Evolutionary conservation across 2,329 filamentous ascomycete species (phyloP).

Genomic region (Rutstroemia sp.): DNA sequence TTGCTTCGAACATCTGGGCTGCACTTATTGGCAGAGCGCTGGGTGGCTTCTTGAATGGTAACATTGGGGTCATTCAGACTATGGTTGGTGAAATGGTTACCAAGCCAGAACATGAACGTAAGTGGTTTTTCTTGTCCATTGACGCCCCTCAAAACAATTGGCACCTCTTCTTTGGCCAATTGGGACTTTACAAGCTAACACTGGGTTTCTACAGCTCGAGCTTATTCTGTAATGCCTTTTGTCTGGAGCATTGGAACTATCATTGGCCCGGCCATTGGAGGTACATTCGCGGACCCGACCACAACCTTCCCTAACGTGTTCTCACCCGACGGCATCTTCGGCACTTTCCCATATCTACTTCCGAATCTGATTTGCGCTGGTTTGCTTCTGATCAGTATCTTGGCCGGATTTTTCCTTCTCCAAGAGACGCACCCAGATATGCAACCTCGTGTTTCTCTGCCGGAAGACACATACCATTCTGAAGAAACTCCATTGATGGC

Average conservation of each 20-base stretch:
- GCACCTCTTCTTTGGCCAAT: not conserved
- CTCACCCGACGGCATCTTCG: constrained; percentile 61
- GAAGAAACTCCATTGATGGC: constrained; percentile 61
- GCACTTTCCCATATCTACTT: constrained; percentile 75
- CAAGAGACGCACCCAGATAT: constrained; percentile 86
- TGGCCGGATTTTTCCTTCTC: constrained; percentile 72
- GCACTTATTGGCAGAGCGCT: constrained; percentile 69
- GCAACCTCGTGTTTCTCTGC: constrained; percentile 45
- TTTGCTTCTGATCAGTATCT: constrained; percentile 70
- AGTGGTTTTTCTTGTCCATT: not conserved
- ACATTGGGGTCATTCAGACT: constrained; percentile 76
- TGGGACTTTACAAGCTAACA: not conserved
- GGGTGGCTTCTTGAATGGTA: constrained; percentile 81
- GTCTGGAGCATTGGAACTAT: constrained; percentile 90
- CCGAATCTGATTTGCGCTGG: constrained; percentile 78
- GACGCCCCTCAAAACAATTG: not conserved
- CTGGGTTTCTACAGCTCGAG: constrained; percentile 42
- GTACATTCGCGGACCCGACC: constrained; percentile 74
- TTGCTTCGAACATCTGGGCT: constrained; percentile 77
- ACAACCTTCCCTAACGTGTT: constrained; percentile 67
- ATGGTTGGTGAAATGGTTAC: constrained; percentile 87
- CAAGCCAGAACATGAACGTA: constrained; percentile 33
- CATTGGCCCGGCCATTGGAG: constrained; percentile 80
- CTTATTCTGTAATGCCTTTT: constrained; percentile 90
- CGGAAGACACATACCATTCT: constrained; percentile 44